phyloP scores from a whole-genome alignment of 768 basidiomycete species.

The Strobilomyces echinocephalus region DNA sequence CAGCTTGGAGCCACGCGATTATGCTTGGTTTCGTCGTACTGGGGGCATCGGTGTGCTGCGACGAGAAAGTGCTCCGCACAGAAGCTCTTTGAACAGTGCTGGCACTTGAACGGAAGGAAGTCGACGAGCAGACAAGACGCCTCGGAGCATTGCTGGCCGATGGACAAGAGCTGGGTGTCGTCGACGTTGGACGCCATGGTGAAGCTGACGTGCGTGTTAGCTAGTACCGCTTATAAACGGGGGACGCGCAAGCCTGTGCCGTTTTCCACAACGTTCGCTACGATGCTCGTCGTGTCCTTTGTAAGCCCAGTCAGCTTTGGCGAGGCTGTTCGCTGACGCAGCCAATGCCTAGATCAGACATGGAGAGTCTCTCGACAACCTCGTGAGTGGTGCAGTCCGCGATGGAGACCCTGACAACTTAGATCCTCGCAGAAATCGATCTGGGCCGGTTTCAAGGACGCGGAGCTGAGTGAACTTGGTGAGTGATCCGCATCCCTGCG shows the following conservation, averaged over 20 bases:
- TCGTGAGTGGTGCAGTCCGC: slow-evolving; percentile 38
- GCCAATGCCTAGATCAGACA: slow-evolving; percentile 53
- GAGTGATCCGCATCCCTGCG: slow-evolving; percentile 12
- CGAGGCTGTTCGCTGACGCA: neutral
- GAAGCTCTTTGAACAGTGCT: slow-evolving; percentile 65
- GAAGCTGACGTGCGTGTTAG: neutral
- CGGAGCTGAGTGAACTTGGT: slow-evolving; percentile 74
- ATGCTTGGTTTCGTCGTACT: slow-evolving; percentile 66
- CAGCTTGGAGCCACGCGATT: slow-evolving; percentile 77
- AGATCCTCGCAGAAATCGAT: slow-evolving; percentile 35
- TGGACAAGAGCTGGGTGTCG: slow-evolving; percentile 51
- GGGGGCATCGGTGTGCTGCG: slow-evolving; percentile 57
- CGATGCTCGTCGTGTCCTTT: slow-evolving; percentile 24
- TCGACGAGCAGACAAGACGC: slow-evolving; percentile 67
- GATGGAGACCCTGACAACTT: neutral
- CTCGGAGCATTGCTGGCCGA: slow-evolving; percentile 72
- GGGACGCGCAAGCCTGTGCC: slow-evolving; percentile 25
- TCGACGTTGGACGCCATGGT: slow-evolving; percentile 12
- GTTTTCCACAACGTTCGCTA: neutral
- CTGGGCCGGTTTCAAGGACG: slow-evolving; percentile 77
- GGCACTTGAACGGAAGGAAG: slow-evolving; percentile 84
- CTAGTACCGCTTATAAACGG: slow-evolving; percentile 23
- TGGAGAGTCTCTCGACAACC: slow-evolving; percentile 73
- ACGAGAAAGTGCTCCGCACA: slow-evolving; percentile 80
- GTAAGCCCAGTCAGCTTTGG: slow-evolving; percentile 19